phyloP scores from a whole-genome alignment of 331 rosid species.

The Quercus phellos region DNA sequence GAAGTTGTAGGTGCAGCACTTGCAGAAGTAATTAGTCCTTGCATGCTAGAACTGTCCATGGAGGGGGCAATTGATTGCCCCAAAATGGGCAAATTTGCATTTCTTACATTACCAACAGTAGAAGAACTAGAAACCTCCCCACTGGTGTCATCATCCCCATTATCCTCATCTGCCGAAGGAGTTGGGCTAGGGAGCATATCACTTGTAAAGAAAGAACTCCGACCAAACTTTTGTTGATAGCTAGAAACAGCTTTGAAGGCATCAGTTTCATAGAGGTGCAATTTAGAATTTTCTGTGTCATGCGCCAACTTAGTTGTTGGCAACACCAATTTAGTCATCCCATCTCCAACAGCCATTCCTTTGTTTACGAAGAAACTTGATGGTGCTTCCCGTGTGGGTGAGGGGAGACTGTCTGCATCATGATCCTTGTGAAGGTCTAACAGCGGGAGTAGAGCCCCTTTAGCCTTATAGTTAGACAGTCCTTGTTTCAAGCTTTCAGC shows the following conservation, averaged over 20 bases:
- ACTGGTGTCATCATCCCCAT: slow-evolving; percentile 44
- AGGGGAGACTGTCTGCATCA: slow-evolving; percentile 93
- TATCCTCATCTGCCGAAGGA: slow-evolving; percentile 72
- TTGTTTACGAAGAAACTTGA: slow-evolving; percentile 48
- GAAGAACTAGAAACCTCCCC: slow-evolving; percentile 76
- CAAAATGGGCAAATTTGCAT: slow-evolving; percentile 24
- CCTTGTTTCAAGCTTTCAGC: slow-evolving; percentile 40
- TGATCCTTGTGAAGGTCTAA: slow-evolving; percentile 96
- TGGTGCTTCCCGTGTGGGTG: slow-evolving; percentile 84
- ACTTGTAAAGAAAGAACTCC: slow-evolving; percentile 52
- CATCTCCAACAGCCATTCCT: slow-evolving; percentile 33
- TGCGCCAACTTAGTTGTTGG: slow-evolving; percentile 34
- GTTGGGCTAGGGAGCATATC: slow-evolving; percentile 98
- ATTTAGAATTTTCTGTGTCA: slow-evolving; percentile 41
- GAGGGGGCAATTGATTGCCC: slow-evolving; percentile 39
- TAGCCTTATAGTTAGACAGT: slow-evolving; percentile 49
- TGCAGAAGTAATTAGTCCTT: slow-evolving; percentile 32
- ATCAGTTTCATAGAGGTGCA: slow-evolving; percentile 73
- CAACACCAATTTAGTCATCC: slow-evolving; percentile 26
- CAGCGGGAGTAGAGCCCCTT: slow-evolving; percentile 69
- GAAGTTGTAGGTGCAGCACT: slow-evolving; percentile 33
- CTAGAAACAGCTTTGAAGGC: slow-evolving; percentile 87
- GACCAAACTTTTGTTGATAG: slow-evolving; percentile 91
- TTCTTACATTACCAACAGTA: slow-evolving; percentile 24
- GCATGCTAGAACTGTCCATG: slow-evolving; percentile 33